Evolutionary conservation across 257 asterid genomes (phyloP).

Genomic region (Plantago ovata): DNA sequence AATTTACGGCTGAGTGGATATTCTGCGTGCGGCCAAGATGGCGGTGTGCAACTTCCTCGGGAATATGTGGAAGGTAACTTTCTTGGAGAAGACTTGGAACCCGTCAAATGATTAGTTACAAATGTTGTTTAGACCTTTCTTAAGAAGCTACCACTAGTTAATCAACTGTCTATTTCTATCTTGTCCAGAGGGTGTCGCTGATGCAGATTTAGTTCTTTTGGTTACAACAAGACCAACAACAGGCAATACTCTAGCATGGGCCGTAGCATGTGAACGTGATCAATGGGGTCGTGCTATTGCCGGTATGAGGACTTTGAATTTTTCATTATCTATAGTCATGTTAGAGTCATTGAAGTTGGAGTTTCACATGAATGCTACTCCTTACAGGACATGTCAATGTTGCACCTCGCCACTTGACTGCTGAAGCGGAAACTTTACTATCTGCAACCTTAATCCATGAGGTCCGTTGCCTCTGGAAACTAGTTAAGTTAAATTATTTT

Average conservation of each 20-base stretch:
- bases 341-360: slow-evolving; percentile 4
- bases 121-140: not conserved
- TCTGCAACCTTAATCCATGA: slow-evolving; percentile 91
- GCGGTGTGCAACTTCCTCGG: slow-evolving; percentile 98
- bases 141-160: slow-evolving; percentile 2
- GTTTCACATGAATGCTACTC: slow-evolving; percentile 6
- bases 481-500: slow-evolving; percentile 10
- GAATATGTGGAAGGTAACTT: slow-evolving; percentile 83
- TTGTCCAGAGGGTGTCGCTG: slow-evolving; percentile 76
- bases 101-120: slow-evolving; percentile 10
- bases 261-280: slow-evolving; percentile 98
- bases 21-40: slow-evolving; percentile 99
- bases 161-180: slow-evolving; percentile 4
- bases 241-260: slow-evolving; percentile 96
- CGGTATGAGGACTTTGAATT: slow-evolving; percentile 38
- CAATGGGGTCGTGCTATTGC: slow-evolving; percentile 99
- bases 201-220: slow-evolving; percentile 91
- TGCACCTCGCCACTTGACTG: slow-evolving; percentile 98
- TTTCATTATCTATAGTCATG: slow-evolving; percentile 13
- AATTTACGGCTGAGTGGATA: slow-evolving; percentile 96
- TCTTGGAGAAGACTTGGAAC: slow-evolving; percentile 22
- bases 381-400: slow-evolving; percentile 92
- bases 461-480: slow-evolving; percentile 35
- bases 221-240: slow-evolving; percentile 97
- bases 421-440: slow-evolving; percentile 91